Evolutionary conservation across 2,329 filamentous ascomycete genomes (phyloP).

Genomic region (Alternaria triticina): DNA sequence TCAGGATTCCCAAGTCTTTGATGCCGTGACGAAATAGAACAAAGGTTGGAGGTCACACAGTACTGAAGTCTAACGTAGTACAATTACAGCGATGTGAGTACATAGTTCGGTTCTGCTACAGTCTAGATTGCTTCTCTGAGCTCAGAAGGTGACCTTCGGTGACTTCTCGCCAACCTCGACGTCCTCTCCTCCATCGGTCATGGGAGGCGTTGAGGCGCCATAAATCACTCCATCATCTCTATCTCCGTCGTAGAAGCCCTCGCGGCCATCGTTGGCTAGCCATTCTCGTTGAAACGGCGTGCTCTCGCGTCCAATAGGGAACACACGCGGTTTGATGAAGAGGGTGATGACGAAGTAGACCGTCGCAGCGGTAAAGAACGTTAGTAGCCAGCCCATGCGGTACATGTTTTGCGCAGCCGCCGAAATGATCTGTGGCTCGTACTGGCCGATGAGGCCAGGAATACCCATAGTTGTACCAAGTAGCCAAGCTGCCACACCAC

Average conservation of each 20-base stretch:
- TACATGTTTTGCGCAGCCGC: conserved; percentile 45
- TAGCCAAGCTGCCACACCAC: conserved; percentile 40
- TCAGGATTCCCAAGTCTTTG: too few species aligned
- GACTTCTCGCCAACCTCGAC: conserved; percentile 17
- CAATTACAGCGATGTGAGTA: not conserved
- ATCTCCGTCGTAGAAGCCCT: conserved; percentile 41
- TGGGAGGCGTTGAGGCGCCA: conserved; percentile 19
- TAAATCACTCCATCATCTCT: conserved; percentile 21
- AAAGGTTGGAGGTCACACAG: too few species aligned
- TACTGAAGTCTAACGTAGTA: too few species aligned
- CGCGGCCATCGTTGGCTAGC: conserved; percentile 33
- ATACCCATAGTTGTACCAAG: conserved; percentile 43
- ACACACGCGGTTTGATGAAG: conserved; percentile 24
- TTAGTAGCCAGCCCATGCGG: conserved; percentile 45
- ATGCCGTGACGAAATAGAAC: too few species aligned
- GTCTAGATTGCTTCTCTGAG: not conserved
- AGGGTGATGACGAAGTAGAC: conserved; percentile 34
- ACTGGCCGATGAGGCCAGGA: conserved; percentile 40
- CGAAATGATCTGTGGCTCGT: conserved; percentile 41
- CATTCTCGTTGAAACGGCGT: conserved; percentile 24
- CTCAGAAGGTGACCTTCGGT: conserved; percentile 9
- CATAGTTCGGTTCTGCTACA: not conserved
- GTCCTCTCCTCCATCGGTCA: conserved; percentile 16
- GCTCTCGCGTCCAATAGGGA: conserved; percentile 26
- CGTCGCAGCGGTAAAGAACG: conserved; percentile 34